These are phyloP conservation scores for Monilinia fructicola DNA, from an alignment of 2,329 filamentous ascomycete genomes.

Conservation along the genomic window DNA sequence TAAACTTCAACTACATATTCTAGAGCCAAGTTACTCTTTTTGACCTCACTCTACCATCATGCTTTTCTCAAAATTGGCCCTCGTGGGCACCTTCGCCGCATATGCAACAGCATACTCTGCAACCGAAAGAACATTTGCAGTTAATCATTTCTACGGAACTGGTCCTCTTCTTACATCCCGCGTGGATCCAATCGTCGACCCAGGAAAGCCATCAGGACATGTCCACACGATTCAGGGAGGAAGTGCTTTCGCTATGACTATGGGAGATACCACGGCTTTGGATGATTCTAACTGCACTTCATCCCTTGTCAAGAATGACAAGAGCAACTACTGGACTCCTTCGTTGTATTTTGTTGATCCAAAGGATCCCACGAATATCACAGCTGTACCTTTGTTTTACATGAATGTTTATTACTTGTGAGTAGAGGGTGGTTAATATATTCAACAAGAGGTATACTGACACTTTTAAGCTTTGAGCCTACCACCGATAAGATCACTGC, in stretches of 20 bases:
- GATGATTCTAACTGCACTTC: slow-evolving; percentile 70
- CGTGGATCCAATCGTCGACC: slow-evolving; percentile 74
- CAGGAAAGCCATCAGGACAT: slow-evolving; percentile 61
- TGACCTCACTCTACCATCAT: slow-evolving; percentile 29
- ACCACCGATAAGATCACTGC: slow-evolving; percentile 66
- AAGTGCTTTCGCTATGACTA: slow-evolving; percentile 48
- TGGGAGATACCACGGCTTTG: slow-evolving; percentile 58
- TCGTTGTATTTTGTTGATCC: slow-evolving; percentile 72
- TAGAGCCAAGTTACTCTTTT: not conserved
- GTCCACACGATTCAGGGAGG: slow-evolving; percentile 76
- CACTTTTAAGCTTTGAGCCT: slow-evolving; percentile 53
- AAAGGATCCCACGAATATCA: slow-evolving; percentile 60
- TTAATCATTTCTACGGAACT: slow-evolving; percentile 68
- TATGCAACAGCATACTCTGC: slow-evolving; percentile 31
- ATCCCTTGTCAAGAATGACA: slow-evolving; percentile 76
- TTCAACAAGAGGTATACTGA: slow-evolving; percentile 31
- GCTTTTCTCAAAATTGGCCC: slow-evolving; percentile 32
- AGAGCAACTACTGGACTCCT: slow-evolving; percentile 87
- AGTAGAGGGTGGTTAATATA: slow-evolving; percentile 32
- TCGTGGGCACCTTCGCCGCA: slow-evolving; percentile 32
- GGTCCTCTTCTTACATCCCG: slow-evolving; percentile 62
- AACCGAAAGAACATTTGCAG: slow-evolving; percentile 58
- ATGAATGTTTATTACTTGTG: slow-evolving; percentile 77
- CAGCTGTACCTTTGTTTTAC: slow-evolving; percentile 60
- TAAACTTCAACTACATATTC: slow-evolving; percentile 14